phyloP scores from a whole-genome alignment of 2,329 filamentous ascomycete genomes.

The Xylariaceae sp. region DNA sequence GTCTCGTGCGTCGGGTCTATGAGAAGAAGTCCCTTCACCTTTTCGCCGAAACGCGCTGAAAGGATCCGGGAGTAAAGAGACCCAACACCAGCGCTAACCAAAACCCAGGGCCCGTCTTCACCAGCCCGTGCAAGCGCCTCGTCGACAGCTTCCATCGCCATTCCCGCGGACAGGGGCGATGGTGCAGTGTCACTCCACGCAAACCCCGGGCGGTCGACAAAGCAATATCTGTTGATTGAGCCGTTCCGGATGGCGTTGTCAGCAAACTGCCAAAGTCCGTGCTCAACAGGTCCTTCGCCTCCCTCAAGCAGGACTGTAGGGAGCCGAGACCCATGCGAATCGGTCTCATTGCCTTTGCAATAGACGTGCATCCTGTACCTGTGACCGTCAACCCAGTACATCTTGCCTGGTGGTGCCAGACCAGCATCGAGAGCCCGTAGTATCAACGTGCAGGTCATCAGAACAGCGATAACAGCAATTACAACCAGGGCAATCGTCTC shows the following conservation, averaged over 20 bases:
- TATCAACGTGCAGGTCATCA: slow-evolving; percentile 76
- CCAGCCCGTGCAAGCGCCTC: slow-evolving; percentile 77
- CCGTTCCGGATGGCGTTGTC: slow-evolving; percentile 72
- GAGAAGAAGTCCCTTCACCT: slow-evolving; percentile 75
- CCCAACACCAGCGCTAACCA: slow-evolving; percentile 82
- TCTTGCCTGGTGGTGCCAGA: slow-evolving; percentile 67
- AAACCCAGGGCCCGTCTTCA: slow-evolving; percentile 83
- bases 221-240: slow-evolving; percentile 85
- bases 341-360: slow-evolving; percentile 70
- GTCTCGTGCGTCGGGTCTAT: slow-evolving; percentile 90
- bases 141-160: slow-evolving; percentile 83
- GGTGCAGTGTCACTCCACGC: slow-evolving; percentile 88
- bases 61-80: slow-evolving; percentile 90
- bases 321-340: slow-evolving; percentile 49
- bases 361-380: slow-evolving; percentile 86
- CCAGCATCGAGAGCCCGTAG: slow-evolving; percentile 76
- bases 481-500: slow-evolving; percentile 68
- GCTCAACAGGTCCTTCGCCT: slow-evolving; percentile 74
- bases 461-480: slow-evolving; percentile 63
- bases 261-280: slow-evolving; percentile 75
- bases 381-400: slow-evolving; percentile 75
- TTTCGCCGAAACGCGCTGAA: slow-evolving; percentile 71
- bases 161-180: slow-evolving; percentile 87
- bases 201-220: slow-evolving; percentile 87
- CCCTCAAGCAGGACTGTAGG: slow-evolving; percentile 85